These are phyloP conservation scores for Hypoxylon sp. DNA, from an alignment of 2,329 filamentous ascomycete species.

Conservation along the genomic window DNA sequence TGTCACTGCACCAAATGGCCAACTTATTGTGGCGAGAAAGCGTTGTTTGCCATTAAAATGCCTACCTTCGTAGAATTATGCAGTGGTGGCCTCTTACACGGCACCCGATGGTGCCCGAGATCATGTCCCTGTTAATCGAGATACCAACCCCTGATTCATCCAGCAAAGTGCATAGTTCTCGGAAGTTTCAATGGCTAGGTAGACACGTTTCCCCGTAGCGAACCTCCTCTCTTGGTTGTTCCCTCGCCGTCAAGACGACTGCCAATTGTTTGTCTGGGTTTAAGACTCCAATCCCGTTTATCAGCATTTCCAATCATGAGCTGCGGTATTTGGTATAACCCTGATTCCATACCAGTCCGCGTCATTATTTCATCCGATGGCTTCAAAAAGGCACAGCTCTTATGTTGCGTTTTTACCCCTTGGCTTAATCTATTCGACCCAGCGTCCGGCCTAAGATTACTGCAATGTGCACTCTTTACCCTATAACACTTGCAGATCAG, in stretches of 20 bases:
- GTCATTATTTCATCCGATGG: constrained; percentile 4
- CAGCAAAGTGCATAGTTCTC: no score
- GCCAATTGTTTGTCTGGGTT: constrained; percentile 6
- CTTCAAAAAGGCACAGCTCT: constrained; percentile 12
- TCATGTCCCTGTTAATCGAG: no score
- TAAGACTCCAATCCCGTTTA: not conserved
- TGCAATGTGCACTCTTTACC: constrained; percentile 3
- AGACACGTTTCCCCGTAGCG: no score
- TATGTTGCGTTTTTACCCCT: constrained; percentile 2
- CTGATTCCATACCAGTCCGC: constrained; percentile 1
- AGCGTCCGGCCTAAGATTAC: constrained; percentile 11
- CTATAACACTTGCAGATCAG: constrained; percentile 7
- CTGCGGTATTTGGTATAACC: constrained; percentile 8
- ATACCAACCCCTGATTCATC: no score
- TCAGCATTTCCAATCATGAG: constrained; percentile 13
- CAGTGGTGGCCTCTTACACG: constrained; percentile 11
- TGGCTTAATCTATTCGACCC: constrained; percentile 12
- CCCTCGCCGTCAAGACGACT: constrained; percentile 4
- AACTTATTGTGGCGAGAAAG: constrained; percentile 9
- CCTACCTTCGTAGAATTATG: constrained; percentile 11
- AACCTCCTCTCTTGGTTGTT: no score
- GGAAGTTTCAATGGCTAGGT: constrained; percentile 27
- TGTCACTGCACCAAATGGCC: constrained; percentile 25
- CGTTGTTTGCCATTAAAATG: no score
- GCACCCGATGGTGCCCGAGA: constrained; percentile 8